phyloP scores from a whole-genome alignment of 257 asterid genomes.

The Rubia yunnanensis region DNA sequence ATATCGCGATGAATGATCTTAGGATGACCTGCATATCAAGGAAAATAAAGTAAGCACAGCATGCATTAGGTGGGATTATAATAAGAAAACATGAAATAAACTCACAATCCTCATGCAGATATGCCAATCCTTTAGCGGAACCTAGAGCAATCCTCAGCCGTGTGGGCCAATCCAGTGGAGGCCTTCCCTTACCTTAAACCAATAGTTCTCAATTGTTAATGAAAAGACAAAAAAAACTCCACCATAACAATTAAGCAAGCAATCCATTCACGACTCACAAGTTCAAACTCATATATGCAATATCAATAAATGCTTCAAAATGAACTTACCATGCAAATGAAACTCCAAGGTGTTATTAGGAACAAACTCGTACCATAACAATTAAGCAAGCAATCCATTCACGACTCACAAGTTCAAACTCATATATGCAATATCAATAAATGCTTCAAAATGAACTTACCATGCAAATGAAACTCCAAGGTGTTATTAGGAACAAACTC shows the following conservation, averaged over 20 bases:
- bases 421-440: background rate
- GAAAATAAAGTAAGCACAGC: background rate
- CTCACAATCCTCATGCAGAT: slow-evolving; percentile 50
- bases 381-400: no score
- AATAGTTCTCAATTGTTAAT: no score
- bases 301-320: background rate
- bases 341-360: slow-evolving; percentile 70
- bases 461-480: slow-evolving; percentile 73
- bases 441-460: slow-evolving; percentile 25
- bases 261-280: background rate
- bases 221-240: no score
- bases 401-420: background rate
- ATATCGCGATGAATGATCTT: slow-evolving; percentile 89
- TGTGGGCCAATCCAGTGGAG: slow-evolving; percentile 33
- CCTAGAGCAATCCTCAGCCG: slow-evolving; percentile 44
- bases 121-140: slow-evolving; percentile 48
- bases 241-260: no score
- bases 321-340: slow-evolving; percentile 62
- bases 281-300: background rate
- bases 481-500: slow-evolving; percentile 82
- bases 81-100: background rate
- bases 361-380: slow-evolving; percentile 90
- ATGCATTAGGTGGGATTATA: background rate
- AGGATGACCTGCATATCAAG: slow-evolving; percentile 57
- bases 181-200: slow-evolving; percentile 43